These are phyloP conservation scores for Phytophthora rubi DNA, from an alignment of 352 stramenopile species.

Conservation along the genomic window DNA sequence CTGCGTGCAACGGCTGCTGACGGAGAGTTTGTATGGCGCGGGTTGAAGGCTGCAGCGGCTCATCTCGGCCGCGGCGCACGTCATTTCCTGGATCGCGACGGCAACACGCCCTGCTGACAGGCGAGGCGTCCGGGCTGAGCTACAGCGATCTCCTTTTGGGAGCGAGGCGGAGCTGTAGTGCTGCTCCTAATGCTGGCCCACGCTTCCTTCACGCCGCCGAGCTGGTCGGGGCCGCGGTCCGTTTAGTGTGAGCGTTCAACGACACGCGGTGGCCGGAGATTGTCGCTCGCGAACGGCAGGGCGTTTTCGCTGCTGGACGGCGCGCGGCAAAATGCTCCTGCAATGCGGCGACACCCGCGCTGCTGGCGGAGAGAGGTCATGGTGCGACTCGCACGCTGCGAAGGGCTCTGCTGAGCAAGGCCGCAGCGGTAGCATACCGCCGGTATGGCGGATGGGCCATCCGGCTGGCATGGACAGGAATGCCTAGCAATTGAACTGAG, in stretches of 20 bases:
- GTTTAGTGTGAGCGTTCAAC: background rate
- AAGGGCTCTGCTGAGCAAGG: no score
- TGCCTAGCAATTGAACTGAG: no score
- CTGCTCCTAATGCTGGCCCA: no score
- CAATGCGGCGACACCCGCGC: no score
- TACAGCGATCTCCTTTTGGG: background rate
- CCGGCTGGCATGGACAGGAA: no score
- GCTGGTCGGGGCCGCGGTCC: background rate
- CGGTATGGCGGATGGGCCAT: no score
- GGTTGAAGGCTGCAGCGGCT: background rate
- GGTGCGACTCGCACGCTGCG: no score
- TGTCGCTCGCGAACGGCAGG: no score
- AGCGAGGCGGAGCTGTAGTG: background rate
- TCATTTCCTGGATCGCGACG: constrained; percentile 1
- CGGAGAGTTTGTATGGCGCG: background rate
- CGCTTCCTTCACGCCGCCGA: background rate
- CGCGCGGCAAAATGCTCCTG: no score
- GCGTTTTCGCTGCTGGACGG: no score
- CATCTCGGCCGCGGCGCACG: background rate
- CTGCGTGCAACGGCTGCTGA: background rate
- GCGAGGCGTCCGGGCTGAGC: background rate
- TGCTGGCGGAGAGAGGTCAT: no score
- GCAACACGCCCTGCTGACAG: background rate
- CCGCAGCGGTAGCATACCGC: no score
- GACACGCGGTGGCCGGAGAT: background rate